Base-by-base conservation (phyloP, 768 basidiomycete species). In the Coprinopsis strossmayeri region DNA sequence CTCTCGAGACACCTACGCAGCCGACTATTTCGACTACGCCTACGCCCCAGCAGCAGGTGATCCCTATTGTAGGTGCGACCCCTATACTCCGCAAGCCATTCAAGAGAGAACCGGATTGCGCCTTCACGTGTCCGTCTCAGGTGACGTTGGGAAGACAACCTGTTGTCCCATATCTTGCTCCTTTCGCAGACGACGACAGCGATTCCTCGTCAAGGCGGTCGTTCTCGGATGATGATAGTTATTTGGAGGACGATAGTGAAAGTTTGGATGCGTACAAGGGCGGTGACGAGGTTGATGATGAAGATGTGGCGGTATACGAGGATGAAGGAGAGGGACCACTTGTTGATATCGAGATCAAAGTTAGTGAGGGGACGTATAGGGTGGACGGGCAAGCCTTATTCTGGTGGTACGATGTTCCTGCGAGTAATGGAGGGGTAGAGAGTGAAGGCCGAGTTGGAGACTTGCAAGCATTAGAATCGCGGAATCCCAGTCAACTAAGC, bases 341-440 rank as follows among this genome's bases (percentile, higher is more conserved):
- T 3, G 54, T 75, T 5, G 74, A 75, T 52, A 54, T 78, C 18
- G 70, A 74, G 21, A 72, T 79, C 11, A 64, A 56, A 23, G 71
- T 73, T 2, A 72, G 70, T 34, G 57, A 56, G 4, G 77, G 78
- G 25, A 57, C 59, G 44, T 76, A 69, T 68, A 57, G 55, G 34
- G 62, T 77, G 13, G 64, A 71, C 28, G 77, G 78, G 3, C 78
- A 79, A 63, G 66, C 61, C 46, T 49, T 79, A 43, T 63, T 67
- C 57, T 79, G 78, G 78, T 77, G 74, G 75, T 78, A 79, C 56
- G 69, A 70, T 47, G 70, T 70, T 5, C 21, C 21, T 23, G 65
- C 66, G 45, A 66, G 32, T 38, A 34, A 37, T 23, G 49, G 43
- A 3, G 13, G 12, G 30, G n/a, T 21, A 17, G 40, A 67, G 28